phyloP scores from a whole-genome alignment of 2,329 filamentous ascomycete species.

The Colletotrichum viniferum region DNA sequence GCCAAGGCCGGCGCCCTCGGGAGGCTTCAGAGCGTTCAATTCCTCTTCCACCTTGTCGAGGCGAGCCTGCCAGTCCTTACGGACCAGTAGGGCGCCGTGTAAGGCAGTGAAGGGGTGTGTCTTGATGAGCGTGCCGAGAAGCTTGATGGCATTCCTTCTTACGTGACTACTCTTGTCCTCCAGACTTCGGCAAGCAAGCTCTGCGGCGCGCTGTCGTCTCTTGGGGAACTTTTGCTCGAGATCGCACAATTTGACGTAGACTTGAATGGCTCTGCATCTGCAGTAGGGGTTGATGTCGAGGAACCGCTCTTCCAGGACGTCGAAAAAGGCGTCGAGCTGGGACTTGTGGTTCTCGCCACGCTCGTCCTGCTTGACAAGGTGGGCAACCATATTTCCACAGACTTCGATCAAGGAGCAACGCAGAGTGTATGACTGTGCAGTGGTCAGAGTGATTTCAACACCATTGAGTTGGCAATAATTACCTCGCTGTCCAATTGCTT shows the following conservation, averaged over 20 bases:
- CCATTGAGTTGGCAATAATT: slow-evolving; percentile 18
- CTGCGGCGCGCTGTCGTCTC: slow-evolving; percentile 83
- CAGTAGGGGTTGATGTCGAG: slow-evolving; percentile 97
- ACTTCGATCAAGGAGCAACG: slow-evolving; percentile 95
- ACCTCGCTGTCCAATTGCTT: slow-evolving; percentile 96
- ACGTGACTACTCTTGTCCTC: slow-evolving; percentile 99
- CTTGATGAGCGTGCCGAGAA: slow-evolving; percentile 85
- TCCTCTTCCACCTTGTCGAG: slow-evolving; percentile 84
- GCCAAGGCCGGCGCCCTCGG: slow-evolving; percentile 74
- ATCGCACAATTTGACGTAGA: slow-evolving; percentile 89
- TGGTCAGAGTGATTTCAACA: neutral
- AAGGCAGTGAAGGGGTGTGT: slow-evolving; percentile 94
- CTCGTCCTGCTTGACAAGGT: slow-evolving; percentile 91
- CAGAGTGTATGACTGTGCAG: slow-evolving; percentile 79
- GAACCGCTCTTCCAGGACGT: slow-evolving; percentile 94
- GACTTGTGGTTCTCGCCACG: slow-evolving; percentile 91
- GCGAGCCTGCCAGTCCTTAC: slow-evolving; percentile 83
- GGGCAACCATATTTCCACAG: slow-evolving; percentile 90
- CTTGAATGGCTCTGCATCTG: slow-evolving; percentile 88
- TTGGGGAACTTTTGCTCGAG: slow-evolving; percentile 97
- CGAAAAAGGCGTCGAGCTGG: slow-evolving; percentile 96
- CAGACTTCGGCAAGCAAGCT: slow-evolving; percentile 85
- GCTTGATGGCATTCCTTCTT: slow-evolving; percentile 90
- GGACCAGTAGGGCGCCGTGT: slow-evolving; percentile 84
- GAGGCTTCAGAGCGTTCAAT: slow-evolving; percentile 80